These are phyloP conservation scores for Halenospora varia DNA, from an alignment of 495 filamentous ascomycete genomes.

Conservation along the genomic window DNA sequence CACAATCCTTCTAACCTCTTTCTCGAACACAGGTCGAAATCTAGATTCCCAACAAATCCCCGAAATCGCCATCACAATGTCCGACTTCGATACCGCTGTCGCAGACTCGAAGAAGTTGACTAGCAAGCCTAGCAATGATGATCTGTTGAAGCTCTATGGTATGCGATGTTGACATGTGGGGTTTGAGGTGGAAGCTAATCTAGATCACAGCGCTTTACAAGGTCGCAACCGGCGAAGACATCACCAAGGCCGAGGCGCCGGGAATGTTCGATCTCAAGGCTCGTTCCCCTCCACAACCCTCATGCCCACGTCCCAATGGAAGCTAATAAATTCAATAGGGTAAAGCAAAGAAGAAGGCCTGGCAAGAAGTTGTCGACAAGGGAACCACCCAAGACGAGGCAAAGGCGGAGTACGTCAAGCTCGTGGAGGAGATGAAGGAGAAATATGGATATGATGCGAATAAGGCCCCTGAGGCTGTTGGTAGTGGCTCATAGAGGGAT, in stretches of 20 bases:
- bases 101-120: conserved; percentile 62
- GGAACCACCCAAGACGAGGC: conserved; percentile 56
- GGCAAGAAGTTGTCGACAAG: conserved; percentile 59
- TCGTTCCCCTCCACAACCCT: conserved; percentile 16
- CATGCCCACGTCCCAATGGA: neutral
- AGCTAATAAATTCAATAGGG: conserved; percentile 40
- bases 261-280: conserved; percentile 58
- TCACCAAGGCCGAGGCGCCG: conserved; percentile 37
- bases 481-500: conserved; percentile 9
- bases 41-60: conserved; percentile 1
- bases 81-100: conserved; percentile 53
- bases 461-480: conserved; percentile 52
- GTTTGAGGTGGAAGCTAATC: neutral
- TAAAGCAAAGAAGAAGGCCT: conserved; percentile 75
- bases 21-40: neutral
- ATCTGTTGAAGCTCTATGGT: conserved; percentile 43
- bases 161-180: neutral
- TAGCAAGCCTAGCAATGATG: conserved; percentile 51
- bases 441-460: conserved; percentile 57
- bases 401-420: conserved; percentile 70
- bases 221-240: conserved; percentile 45
- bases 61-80: conserved; percentile 13
- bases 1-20: neutral
- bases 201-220: conserved; percentile 44
- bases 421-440: conserved; percentile 64